Evolutionary conservation across 495 filamentous ascomycete genomes (phyloP).

Genomic region (Pseudotulostoma volvatum): DNA sequence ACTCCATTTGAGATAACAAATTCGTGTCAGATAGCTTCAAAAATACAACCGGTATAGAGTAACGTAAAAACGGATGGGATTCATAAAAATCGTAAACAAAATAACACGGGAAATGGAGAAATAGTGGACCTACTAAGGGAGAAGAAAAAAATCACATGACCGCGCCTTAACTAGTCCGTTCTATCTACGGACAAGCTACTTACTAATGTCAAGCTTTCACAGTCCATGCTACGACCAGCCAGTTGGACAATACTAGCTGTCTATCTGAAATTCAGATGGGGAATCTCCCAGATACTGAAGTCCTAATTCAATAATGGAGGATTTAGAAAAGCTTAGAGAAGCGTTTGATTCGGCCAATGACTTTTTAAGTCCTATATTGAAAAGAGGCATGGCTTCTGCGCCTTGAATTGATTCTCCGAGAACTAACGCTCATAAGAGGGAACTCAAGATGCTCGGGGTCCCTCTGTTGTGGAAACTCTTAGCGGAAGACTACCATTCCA

Average conservation of each 20-base stretch:
- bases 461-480: constrained; percentile 25
- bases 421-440: constrained; percentile 26
- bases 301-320: constrained; percentile 23
- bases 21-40: too few species aligned
- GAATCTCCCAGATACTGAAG: too few species aligned
- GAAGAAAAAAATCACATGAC: neutral
- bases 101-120: constrained; percentile 21
- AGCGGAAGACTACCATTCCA: constrained; percentile 1
- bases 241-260: too few species aligned
- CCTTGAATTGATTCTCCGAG: neutral
- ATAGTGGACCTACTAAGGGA: neutral
- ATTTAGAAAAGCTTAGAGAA: constrained; percentile 8
- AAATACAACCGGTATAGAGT: too few species aligned
- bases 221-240: too few species aligned
- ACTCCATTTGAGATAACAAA: too few species aligned
- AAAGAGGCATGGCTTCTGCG: constrained; percentile 21
- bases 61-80: too few species aligned
- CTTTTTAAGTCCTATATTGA: constrained; percentile 28
- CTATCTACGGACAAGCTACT: too few species aligned
- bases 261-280: too few species aligned
- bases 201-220: too few species aligned
- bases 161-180: too few species aligned
- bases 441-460: constrained; percentile 19
- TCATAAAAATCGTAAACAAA: too few species aligned
- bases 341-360: constrained; percentile 23